Percentiles rank a stretch among this genome's conserved stretches.
phyloP scores from a whole-genome alignment of 371 early-diverging fungal species.

The Syncephalastrum monosporum region DNA sequence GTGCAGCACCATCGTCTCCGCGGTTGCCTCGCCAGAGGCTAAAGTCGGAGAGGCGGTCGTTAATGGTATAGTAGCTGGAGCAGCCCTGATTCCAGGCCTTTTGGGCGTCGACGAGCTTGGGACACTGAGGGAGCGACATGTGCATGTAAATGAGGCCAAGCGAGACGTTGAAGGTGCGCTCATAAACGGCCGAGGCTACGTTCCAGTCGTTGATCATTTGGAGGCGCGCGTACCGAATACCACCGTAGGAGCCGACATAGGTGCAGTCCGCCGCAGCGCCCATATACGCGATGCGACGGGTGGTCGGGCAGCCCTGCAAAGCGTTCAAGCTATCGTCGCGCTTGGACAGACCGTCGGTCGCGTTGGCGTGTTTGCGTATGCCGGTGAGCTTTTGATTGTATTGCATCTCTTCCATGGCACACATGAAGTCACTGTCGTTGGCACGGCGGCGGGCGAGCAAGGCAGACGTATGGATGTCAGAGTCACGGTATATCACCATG shows the following conservation, averaged over 20 bases:
- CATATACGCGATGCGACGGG: slow-evolving; percentile 31
- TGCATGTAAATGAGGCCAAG: slow-evolving; percentile 84
- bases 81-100: slow-evolving; percentile 83
- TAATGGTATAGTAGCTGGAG: slow-evolving; percentile 68
- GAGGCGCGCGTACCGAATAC: slow-evolving; percentile 54
- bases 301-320: slow-evolving; percentile 10
- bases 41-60: slow-evolving; percentile 84
- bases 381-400: slow-evolving; percentile 20
- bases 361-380: slow-evolving; percentile 6
- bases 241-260: slow-evolving; percentile 60
- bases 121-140: slow-evolving; percentile 63
- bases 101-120: slow-evolving; percentile 27
- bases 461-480: slow-evolving; percentile 34
- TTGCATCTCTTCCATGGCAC: slow-evolving; percentile 24
- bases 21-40: slow-evolving; percentile 83
- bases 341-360: background rate
- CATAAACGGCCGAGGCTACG: slow-evolving; percentile 81
- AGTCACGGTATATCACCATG: slow-evolving; percentile 71
- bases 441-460: slow-evolving; percentile 1
- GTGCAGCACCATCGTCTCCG: slow-evolving; percentile 70
- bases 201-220: slow-evolving; percentile 79
- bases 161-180: slow-evolving; percentile 86
- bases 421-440: slow-evolving; percentile 11
- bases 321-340: background rate
- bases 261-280: slow-evolving; percentile 77